phyloP scores from a whole-genome alignment of 2,329 filamentous ascomycete genomes.

The Aspergillus flavus region DNA sequence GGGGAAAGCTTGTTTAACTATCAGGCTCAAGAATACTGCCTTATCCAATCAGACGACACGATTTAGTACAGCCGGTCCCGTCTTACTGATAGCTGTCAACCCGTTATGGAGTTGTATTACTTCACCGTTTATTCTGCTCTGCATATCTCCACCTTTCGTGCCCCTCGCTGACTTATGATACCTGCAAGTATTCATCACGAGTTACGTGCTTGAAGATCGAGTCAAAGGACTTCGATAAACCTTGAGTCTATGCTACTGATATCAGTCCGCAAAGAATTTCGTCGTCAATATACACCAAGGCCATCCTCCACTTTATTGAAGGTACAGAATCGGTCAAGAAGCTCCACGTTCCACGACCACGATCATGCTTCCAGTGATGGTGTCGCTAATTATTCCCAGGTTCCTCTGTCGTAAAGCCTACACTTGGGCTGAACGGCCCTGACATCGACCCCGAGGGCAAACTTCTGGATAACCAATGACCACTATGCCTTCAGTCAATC shows the following conservation, averaged over 20 bases:
- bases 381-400: background rate
- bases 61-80: background rate
- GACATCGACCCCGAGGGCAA: background rate
- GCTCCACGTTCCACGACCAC: background rate
- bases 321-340: background rate
- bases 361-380: background rate
- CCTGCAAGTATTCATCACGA: background rate
- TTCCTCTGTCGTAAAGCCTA: background rate
- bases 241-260: too few species aligned
- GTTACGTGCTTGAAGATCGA: background rate
- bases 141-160: background rate
- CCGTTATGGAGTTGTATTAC: background rate
- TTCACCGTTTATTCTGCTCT: conserved; percentile 3
- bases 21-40: background rate
- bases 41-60: background rate
- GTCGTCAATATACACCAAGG: background rate
- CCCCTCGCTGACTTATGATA: background rate
- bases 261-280: background rate
- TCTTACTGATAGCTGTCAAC: conserved; percentile 1
- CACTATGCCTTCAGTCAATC: conserved; percentile 11
- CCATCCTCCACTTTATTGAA: background rate
- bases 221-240: background rate
- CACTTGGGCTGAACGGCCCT: background rate
- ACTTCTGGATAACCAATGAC: background rate
- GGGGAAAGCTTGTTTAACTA: conserved; percentile 1